These are phyloP conservation scores for Termitomyces eurrhizus DNA, from an alignment of 768 basidiomycete genomes.

Conservation along the genomic window DNA sequence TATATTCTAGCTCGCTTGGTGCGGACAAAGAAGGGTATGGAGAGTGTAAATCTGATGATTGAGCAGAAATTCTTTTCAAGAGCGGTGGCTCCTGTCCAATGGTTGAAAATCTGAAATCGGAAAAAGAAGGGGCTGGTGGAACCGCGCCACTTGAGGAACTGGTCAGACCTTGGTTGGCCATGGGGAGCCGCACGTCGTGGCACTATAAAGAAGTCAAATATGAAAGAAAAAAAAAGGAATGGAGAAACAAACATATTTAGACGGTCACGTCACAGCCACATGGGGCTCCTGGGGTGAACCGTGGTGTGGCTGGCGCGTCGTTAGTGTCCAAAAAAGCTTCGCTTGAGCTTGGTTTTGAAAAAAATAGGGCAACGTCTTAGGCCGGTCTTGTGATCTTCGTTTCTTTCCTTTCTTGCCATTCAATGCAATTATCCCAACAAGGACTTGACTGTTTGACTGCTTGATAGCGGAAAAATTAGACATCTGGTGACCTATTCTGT, in stretches of 20 bases:
- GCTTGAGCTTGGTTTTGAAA: neutral
- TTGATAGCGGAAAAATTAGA: neutral
- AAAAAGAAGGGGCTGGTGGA: constrained; percentile 35
- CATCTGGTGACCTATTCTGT: neutral
- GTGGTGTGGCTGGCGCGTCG: neutral
- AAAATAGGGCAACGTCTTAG: neutral
- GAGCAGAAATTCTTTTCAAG: constrained; percentile 44
- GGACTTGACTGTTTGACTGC: constrained; percentile 3
- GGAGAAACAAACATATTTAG: neutral
- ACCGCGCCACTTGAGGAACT: neutral
- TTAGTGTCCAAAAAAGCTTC: neutral
- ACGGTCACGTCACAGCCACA: neutral
- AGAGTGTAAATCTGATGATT: constrained; percentile 14
- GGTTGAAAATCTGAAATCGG: constrained; percentile 43
- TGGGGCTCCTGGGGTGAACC: neutral
- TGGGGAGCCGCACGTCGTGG: neutral
- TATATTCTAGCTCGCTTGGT: constrained; percentile 12
- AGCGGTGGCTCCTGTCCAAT: constrained; percentile 55
- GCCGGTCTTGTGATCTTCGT: constrained; percentile 2
- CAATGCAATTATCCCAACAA: neutral
- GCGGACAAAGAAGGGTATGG: constrained; percentile 20
- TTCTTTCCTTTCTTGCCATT: neutral
- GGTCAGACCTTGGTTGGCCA: neutral
- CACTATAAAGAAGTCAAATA: constrained; percentile 1
- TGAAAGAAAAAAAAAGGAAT: neutral